These are phyloP conservation scores for Pseudogymnoascus sp. DNA, from an alignment of 2,329 filamentous ascomycete genomes.

Conservation along the genomic window DNA sequence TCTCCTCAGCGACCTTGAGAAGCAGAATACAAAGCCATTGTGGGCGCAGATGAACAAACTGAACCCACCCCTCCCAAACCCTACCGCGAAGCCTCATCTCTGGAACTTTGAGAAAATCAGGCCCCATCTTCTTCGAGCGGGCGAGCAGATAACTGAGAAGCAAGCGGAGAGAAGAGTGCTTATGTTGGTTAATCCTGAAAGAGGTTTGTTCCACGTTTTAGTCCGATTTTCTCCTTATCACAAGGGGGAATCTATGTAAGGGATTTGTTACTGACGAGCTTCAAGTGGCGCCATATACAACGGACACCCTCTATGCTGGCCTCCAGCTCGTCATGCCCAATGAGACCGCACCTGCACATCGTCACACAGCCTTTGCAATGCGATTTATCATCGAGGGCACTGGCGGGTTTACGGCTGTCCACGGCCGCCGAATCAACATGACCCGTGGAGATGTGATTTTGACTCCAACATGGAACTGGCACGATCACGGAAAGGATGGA, in stretches of 20 bases:
- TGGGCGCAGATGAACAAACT: constrained; percentile 43
- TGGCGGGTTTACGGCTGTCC: constrained; percentile 50
- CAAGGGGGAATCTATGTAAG: constrained; percentile 31
- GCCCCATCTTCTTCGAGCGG: constrained; percentile 30
- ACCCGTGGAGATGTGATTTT: constrained; percentile 47
- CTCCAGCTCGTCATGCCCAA: constrained; percentile 50
- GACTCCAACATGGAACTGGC: constrained; percentile 52
- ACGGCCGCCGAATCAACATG: constrained; percentile 46
- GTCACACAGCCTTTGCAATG: constrained; percentile 49
- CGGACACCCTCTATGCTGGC: constrained; percentile 50
- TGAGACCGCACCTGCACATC: constrained; percentile 47
- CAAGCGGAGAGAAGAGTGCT: constrained; percentile 36
- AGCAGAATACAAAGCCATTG: constrained; percentile 30
- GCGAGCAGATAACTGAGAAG: constrained; percentile 32
- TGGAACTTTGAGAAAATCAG: constrained; percentile 33
- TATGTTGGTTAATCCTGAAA: constrained; percentile 36
- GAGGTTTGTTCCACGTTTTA: constrained; percentile 30
- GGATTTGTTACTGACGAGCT: constrained; percentile 19
- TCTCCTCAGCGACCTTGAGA: constrained; percentile 8
- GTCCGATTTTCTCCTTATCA: constrained; percentile 30
- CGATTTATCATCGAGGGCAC: constrained; percentile 52
- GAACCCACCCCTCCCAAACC: constrained; percentile 41
- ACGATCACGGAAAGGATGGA: constrained; percentile 53
- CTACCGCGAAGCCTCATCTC: constrained; percentile 33
- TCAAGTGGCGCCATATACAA: constrained; percentile 45